Evolutionary conservation across 2,329 filamentous ascomycete genomes (phyloP).

Genomic region (Colletotrichum australisinense): DNA sequence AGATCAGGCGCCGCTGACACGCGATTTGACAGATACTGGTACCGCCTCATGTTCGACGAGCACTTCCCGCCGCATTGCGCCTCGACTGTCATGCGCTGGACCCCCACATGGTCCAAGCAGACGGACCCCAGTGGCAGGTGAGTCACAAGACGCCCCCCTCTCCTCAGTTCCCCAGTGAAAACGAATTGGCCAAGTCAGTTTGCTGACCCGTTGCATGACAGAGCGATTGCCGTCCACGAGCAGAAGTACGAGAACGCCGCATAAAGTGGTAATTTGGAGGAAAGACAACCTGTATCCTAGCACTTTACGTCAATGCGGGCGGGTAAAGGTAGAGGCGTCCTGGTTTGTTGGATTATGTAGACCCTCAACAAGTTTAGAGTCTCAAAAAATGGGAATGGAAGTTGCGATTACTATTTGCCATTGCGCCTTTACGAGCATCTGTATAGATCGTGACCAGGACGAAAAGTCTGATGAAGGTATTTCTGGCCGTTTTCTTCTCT

Average conservation of each 20-base stretch:
- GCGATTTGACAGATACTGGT: constrained; percentile 79
- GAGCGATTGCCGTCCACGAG: constrained; percentile 81
- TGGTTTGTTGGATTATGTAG: constrained; percentile 28
- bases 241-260: constrained; percentile 74
- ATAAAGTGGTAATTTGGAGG: constrained; percentile 41
- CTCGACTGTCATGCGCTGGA: constrained; percentile 94
- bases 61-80: constrained; percentile 95
- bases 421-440: not conserved
- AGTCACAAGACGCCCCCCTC: constrained; percentile 41
- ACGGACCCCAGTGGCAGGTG: constrained; percentile 93
- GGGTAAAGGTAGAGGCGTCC: constrained; percentile 32
- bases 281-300: constrained; percentile 27
- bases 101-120: constrained; percentile 96
- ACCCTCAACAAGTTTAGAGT: constrained; percentile 34
- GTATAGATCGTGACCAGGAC: not conserved
- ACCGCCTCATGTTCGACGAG: constrained; percentile 98
- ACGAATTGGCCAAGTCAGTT: not conserved
- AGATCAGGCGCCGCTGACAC: constrained; percentile 39
- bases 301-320: constrained; percentile 30
- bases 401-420: constrained; percentile 5
- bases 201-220: constrained; percentile 46
- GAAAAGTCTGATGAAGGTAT: not conserved
- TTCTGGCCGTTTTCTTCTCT: not conserved
- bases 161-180: not conserved
- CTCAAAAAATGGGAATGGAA: not conserved